Conservation (phyloP, 192 early-diverging fungal genomes). For the Endogone sp. region DNA sequence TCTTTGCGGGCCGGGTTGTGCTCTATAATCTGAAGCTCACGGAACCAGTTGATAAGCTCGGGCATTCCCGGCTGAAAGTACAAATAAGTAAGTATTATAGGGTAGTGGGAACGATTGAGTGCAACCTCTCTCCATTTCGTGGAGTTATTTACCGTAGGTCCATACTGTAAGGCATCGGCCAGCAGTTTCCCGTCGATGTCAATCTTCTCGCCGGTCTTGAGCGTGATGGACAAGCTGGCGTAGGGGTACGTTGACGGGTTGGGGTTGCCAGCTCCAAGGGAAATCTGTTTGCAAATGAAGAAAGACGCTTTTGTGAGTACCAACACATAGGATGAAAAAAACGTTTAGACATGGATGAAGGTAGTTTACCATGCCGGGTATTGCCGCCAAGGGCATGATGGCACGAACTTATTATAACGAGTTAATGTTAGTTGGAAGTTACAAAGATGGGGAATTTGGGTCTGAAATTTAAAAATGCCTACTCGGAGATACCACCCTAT, state of each 20-base stretch:
- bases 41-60: conserved; percentile 38
- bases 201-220: conserved; percentile 55
- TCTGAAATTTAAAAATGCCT: not conserved
- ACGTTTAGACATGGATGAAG: not conserved
- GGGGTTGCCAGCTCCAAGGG: conserved; percentile 69
- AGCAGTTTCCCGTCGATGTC: conserved; percentile 52
- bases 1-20: conserved; percentile 40
- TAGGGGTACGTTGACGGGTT: conserved; percentile 66
- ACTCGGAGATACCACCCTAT: not conserved
- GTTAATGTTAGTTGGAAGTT: not conserved
- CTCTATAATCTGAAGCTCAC: conserved; percentile 37
- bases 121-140: not conserved
- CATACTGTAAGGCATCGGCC: conserved; percentile 57
- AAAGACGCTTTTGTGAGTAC: not conserved
- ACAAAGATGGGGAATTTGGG: not conserved
- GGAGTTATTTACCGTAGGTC: conserved; percentile 37
- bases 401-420: not conserved
- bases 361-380: conserved; percentile 38
- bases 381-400: not conserved
- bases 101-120: not conserved
- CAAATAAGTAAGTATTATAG: no score
- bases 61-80: conserved; percentile 40
- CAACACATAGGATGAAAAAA: not conserved
- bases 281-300: conserved; percentile 36
- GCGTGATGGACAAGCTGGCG: conserved; percentile 41